A percentile compares a stretch with the other conserved stretches of the same genome.
Evolutionary conservation across 768 basidiomycete genomes (phyloP).

Genomic region (Lactifluus volemus): DNA sequence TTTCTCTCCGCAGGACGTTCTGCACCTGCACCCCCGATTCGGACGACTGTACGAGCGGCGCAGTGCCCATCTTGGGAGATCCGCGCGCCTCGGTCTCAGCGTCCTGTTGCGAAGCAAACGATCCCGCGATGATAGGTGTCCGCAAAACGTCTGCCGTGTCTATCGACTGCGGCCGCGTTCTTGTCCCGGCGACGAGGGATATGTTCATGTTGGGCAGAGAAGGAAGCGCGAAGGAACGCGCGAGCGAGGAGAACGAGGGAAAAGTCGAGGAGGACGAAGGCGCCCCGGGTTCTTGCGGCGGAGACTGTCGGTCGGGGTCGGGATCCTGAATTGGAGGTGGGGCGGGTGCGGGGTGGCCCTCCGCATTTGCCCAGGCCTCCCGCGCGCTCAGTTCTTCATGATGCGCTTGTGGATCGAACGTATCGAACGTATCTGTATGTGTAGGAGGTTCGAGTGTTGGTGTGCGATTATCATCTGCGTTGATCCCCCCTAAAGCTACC

Average conservation of each 20-base stretch:
- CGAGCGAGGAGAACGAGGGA: constrained; percentile 57
- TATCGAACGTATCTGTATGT: constrained; percentile 34
- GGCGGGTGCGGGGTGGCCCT: constrained; percentile 60
- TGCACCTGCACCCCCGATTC: background rate
- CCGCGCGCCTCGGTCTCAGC: background rate
- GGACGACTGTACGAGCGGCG: background rate
- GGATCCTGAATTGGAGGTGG: background rate
- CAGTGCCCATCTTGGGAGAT: constrained; percentile 9
- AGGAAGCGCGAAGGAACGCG: constrained; percentile 53
- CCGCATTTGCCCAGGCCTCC: constrained; percentile 55
- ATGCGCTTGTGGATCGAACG: constrained; percentile 62
- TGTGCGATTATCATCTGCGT: background rate
- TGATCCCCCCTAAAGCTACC: background rate
- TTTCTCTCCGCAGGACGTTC: constrained; percentile 21
- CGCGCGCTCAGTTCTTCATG: constrained; percentile 50
- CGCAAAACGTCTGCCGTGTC: constrained; percentile 30
- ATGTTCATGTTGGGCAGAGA: constrained; percentile 28
- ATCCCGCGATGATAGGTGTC: constrained; percentile 8
- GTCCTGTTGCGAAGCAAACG: constrained; percentile 12
- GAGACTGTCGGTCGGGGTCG: background rate
- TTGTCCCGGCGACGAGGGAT: constrained; percentile 17
- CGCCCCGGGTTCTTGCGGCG: constrained; percentile 4
- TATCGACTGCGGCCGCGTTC: constrained; percentile 46
- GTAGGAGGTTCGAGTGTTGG: background rate
- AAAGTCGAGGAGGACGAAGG: constrained; percentile 35